Percentiles rank a stretch among this genome's conserved stretches.
phyloP scores from a whole-genome alignment of 345 rosid genomes.

The Euphorbia peplus region DNA sequence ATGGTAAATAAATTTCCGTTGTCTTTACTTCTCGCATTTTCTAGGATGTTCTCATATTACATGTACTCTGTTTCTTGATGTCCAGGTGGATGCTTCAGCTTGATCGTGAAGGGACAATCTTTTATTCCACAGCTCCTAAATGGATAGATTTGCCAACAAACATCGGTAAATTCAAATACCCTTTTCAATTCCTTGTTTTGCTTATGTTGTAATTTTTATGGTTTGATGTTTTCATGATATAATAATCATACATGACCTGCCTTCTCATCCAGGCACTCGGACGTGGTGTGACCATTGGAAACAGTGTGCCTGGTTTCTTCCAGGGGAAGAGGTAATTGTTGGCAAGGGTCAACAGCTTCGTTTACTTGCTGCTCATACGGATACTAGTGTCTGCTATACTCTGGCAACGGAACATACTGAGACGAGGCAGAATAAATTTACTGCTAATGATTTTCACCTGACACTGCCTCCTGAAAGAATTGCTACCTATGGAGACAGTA shows the following conservation, averaged over 20 bases:
- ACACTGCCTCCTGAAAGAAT: conserved; percentile 68
- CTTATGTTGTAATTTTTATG: not conserved
- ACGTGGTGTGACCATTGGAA: conserved; percentile 99
- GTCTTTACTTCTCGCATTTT: not conserved
- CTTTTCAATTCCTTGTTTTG: not conserved
- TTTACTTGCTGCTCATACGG: conserved; percentile 62
- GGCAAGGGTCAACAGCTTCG: conserved; percentile 52
- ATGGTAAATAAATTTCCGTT: conserved; percentile 44
- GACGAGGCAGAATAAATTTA: conserved; percentile 20
- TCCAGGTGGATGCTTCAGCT: conserved; percentile 96
- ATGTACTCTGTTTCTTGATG: conserved; percentile 1
- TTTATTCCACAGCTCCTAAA: conserved; percentile 86
- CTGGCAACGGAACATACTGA: conserved; percentile 38
- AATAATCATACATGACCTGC: not conserved
- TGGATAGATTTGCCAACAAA: conserved; percentile 58
- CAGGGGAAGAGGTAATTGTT: conserved; percentile 48
- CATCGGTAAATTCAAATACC: conserved; percentile 29
- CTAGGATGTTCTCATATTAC: not conserved
- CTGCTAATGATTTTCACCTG: conserved; percentile 49
- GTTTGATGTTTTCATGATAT: not conserved
- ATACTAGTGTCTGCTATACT: conserved; percentile 57
- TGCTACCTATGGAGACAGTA: conserved; percentile 64
- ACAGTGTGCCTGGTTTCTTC: conserved; percentile 89
- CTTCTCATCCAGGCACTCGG: conserved; percentile 41
- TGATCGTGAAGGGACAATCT: conserved; percentile 72